A percentile compares a stretch with the other conserved stretches of the same genome.
These are phyloP conservation scores for Paragyromitra xinjiangensis DNA, from an alignment of 495 filamentous ascomycete genomes.

Conservation along the genomic window DNA sequence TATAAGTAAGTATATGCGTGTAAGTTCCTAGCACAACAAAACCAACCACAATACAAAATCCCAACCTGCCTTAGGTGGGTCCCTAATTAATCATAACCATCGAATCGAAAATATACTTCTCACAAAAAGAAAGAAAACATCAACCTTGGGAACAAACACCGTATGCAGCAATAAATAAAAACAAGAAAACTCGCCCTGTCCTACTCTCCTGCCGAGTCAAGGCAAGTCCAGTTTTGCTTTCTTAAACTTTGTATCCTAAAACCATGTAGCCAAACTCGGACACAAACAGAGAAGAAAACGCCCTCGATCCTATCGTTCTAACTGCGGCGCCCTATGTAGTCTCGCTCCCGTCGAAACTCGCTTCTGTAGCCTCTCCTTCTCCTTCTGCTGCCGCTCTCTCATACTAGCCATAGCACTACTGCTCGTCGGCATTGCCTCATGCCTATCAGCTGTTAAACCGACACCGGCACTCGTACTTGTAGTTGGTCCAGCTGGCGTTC, in stretches of 20 bases:
- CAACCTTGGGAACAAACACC: conserved; percentile 22
- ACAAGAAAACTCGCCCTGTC: conserved; percentile 1
- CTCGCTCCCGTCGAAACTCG: conserved; percentile 70
- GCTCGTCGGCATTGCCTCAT: conserved; percentile 51
- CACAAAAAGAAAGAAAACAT: conserved; percentile 13
- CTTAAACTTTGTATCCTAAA: not conserved
- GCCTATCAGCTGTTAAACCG: conserved; percentile 55
- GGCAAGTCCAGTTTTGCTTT: not conserved
- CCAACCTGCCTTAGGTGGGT: conserved; percentile 5
- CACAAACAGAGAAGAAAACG: not conserved
- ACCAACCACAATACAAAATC: conserved; percentile 35
- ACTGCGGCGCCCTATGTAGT: conserved; percentile 64
- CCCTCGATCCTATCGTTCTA: conserved; percentile 40
- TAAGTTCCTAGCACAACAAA: conserved; percentile 2
- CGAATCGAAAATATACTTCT: conserved; percentile 22
- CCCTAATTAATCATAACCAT: conserved; percentile 44
- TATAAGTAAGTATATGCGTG: conserved; percentile 33
- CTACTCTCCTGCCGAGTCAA: conserved; percentile 11
- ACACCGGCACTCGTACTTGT: conserved; percentile 32
- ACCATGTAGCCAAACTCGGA: not conserved
- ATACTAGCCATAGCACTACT: conserved; percentile 51
- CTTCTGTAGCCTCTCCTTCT: conserved; percentile 69
- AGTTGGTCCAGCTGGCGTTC: conserved; percentile 24
- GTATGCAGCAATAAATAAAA: conserved; percentile 26
- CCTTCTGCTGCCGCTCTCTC: conserved; percentile 61